Conservation (phyloP, 768 basidiomycete species). For the Boletus reticuloceps region DNA sequence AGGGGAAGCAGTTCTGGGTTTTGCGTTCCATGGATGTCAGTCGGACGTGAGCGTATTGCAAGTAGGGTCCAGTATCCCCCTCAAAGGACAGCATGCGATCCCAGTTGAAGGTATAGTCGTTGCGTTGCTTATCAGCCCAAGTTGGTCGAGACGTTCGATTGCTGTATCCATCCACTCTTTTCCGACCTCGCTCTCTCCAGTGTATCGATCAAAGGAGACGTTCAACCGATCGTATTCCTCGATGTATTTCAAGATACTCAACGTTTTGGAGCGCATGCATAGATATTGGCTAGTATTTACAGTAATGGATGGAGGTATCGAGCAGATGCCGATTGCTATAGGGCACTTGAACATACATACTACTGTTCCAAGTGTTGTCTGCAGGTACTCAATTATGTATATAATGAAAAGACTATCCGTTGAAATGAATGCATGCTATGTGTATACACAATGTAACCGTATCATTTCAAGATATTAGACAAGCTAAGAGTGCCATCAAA, state of each 20-base stretch:
- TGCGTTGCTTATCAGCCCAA: constrained; percentile 70
- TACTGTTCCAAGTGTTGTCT: too few species aligned
- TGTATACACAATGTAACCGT: too few species aligned
- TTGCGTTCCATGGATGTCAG: constrained; percentile 88
- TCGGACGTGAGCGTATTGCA: constrained; percentile 96
- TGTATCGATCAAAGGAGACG: constrained; percentile 88
- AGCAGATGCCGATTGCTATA: too few species aligned
- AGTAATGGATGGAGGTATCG: too few species aligned
- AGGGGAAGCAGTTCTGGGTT: constrained; percentile 85
- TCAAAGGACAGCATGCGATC: constrained; percentile 93
- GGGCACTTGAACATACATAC: too few species aligned
- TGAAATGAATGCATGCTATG: too few species aligned
- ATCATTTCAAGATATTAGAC: too few species aligned
- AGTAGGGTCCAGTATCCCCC: constrained; percentile 93
- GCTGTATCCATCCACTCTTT: constrained; percentile 72
- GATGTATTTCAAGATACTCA: constrained; percentile 87
- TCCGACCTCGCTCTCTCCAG: constrained; percentile 82
- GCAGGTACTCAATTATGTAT: too few species aligned
- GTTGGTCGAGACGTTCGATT: constrained; percentile 61
- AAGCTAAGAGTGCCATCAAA: too few species aligned
- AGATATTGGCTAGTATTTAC: too few species aligned
- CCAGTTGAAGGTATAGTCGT: constrained; percentile 96
- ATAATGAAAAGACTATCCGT: too few species aligned
- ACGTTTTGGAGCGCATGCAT: constrained; percentile 40
- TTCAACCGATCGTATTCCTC: constrained; percentile 88